Base-by-base conservation (phyloP, 306 rosid species). In the Cicer chorassanicum region DNA sequence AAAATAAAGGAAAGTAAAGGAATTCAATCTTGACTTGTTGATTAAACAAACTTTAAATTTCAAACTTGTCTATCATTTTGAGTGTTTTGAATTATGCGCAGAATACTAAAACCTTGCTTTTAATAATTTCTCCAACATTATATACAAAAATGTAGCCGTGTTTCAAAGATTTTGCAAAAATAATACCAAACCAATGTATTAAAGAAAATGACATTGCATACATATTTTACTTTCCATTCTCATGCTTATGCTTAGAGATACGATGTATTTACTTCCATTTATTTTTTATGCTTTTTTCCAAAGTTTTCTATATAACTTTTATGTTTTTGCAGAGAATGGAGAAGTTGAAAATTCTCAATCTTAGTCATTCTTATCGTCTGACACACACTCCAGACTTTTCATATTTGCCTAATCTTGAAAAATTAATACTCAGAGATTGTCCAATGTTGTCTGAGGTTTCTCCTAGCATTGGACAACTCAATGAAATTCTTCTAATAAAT, bases 311-410 rank as follows among this genome's bases (percentile, higher is more conserved):
- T 12, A 8, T 4, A 9, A 8, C 4, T 8, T 9, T 14, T 24
- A 1, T 67, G 63, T 29, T 67, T 6, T 54, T 68, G 19, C 81
- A 84, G 87, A 1, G 62, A 44, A 7, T 80, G 18, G 57, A 66
- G 59, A 75, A 40, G 19, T 24, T 83, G 14, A 83, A 83, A 75
- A 49, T 80, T 41, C 65, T 86, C 1, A 84, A 87, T 63, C 82
- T 87, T 7, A 78, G 82, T 51, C 84, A 82, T 60, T 87, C 85
- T 7, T 43, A 9, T 21, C 0, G 38, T 55, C 44, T 87, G 8
- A 67, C 13, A 5, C 13, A 1, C 6, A 80, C 77, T 0, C 88
- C 91, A 0, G 81, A 84, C 53, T 87, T 84, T 7, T 80, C 82
- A 16, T 18, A 42, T 0, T 1, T 87, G 24, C 91, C 87, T 0